A percentile compares a stretch with the other conserved stretches of the same genome.
phyloP scores from a whole-genome alignment of 345 rosid genomes.

The Eucalyptus dawsonii region DNA sequence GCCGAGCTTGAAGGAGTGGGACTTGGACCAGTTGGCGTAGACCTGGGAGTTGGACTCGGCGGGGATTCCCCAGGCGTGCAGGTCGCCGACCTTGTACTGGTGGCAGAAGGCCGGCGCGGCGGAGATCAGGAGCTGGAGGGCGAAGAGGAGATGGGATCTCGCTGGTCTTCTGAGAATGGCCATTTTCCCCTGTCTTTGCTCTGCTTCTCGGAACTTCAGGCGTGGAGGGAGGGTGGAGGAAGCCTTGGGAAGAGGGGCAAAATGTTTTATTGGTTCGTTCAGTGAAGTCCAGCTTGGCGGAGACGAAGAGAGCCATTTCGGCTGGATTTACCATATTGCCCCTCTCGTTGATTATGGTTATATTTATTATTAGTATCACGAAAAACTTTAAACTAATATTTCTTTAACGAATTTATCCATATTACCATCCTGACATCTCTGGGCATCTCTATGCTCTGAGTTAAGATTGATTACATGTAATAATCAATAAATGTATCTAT shows the following conservation, averaged over 20 bases:
- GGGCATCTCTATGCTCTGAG: rapidly evolving
- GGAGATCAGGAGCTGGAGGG: not conserved
- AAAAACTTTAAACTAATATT: rapidly evolving
- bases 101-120: not conserved
- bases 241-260: not conserved
- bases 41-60: conserved; percentile 39
- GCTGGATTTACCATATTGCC: not conserved
- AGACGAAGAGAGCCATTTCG: not conserved
- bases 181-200: not conserved
- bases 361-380: rapidly evolving
- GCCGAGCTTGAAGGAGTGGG: conserved; percentile 50
- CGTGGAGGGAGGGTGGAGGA: not conserved
- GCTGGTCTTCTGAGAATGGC: not conserved
- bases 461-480: too few relatives aligned
- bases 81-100: conserved; percentile 51
- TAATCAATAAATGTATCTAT: too few relatives aligned
- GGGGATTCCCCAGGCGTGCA: conserved; percentile 87
- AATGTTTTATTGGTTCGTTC: not conserved
- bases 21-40: conserved; percentile 68
- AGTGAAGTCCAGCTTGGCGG: not conserved
- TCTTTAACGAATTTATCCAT: rapidly evolving
- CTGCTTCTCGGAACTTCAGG: not conserved
- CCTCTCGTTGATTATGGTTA: not conserved
- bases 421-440: rapidly evolving
- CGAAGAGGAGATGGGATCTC: not conserved